Base-by-base conservation (phyloP, 2,329 filamentous ascomycete species). In the Aspergillus uvarum region DNA sequence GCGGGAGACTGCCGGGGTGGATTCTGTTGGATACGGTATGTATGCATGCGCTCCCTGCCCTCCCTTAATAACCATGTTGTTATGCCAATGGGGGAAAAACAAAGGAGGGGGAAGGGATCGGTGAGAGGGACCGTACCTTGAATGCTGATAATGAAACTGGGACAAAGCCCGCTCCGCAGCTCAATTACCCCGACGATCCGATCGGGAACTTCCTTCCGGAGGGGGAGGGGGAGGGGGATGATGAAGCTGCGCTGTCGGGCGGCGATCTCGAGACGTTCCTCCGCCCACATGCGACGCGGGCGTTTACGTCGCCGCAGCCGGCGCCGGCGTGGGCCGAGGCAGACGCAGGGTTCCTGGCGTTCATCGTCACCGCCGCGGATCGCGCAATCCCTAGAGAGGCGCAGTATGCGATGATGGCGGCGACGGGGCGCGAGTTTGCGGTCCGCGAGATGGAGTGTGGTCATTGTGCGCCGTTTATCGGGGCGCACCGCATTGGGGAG, bases 321-420 rank as follows among this genome's bases (percentile, higher is more conserved):
- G 49, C 59, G 47, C 62, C 67, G 7, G 71, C 69, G 1, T 73
- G 71, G 69, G 5, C 4, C 4, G 24, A 24, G 4, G 5, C 24
- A 24, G 24, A 61, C 35, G 24, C 44, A 8, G 63, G 67, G 66
- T 8, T 47, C n/a, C 2, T 63, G 26, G 69, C 66, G 1, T 72
- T 61, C 49, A 65, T 72, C n/a, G 63, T 69, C 5, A 67, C 67
- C 4, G 59, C 60, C 1, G 29, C 59, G 1, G 68, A 72, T 35
- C 51, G 47, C 7, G 68, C 69, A 1, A 62, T 71, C 11, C 63
- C 68, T 1, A 64, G 64, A 19, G 63, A 57, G 44, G 67, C 63
- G 6, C 70, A 72, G 53, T 61, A 64, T 22, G 60, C 58, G 10
- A 70, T 72, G 68, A 67, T 71, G 10, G 53, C 62, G 2, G 65